These are phyloP conservation scores for Pseudozyma hubeiensis DNA, from an alignment of 1,284 basidiomycete species.

Conservation along the genomic window DNA sequence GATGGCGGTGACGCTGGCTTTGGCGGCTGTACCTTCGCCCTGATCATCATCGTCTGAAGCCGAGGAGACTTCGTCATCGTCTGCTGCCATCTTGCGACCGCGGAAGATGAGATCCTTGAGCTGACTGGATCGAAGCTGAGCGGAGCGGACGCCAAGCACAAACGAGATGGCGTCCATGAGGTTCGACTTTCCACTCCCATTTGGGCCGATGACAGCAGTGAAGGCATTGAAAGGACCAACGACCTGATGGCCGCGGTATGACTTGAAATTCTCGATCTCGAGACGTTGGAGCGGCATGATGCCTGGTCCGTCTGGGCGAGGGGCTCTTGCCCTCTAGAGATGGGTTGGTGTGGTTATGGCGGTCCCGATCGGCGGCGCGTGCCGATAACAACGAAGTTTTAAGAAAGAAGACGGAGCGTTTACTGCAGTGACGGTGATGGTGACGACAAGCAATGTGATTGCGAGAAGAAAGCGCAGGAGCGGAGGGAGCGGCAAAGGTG, in stretches of 20 bases:
- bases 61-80: conserved; percentile 62
- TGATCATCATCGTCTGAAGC: conserved; percentile 71
- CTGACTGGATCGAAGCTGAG: conserved; percentile 90
- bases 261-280: conserved; percentile 68
- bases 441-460: background rate
- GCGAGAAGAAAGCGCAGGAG: background rate
- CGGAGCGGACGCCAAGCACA: conserved; percentile 93
- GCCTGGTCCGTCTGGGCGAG: conserved; percentile 19
- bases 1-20: conserved; percentile 93
- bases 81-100: conserved; percentile 76
- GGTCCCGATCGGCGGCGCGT: background rate
- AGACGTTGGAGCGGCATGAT: conserved; percentile 65
- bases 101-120: conserved; percentile 95
- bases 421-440: too few relatives aligned
- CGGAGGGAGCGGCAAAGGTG: background rate
- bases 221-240: conserved; percentile 93
- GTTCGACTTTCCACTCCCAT: conserved; percentile 99
- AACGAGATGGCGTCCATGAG: conserved; percentile 99
- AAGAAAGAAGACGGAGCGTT: too few relatives aligned
- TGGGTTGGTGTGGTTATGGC: background rate
- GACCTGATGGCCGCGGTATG: conserved; percentile 83
- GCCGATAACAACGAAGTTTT: background rate
- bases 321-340: conserved; percentile 29
- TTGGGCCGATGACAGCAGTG: conserved; percentile 93
- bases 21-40: conserved; percentile 85